These are phyloP conservation scores for Ilex asprella DNA, from an alignment of 257 asterid genomes.

Conservation along the genomic window DNA sequence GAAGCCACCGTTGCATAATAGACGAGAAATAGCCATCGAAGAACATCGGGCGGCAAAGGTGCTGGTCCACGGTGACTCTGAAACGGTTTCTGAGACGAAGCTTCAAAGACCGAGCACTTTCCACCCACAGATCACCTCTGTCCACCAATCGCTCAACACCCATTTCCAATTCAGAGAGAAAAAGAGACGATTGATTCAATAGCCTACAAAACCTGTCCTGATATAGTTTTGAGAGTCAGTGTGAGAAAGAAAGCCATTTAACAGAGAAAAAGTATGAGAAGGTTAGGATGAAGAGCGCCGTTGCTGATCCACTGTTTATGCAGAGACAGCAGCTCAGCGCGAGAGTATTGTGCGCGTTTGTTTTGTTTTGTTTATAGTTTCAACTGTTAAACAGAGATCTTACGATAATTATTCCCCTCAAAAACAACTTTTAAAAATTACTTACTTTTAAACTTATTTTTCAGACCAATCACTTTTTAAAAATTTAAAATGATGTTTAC, in stretches of 20 bases:
- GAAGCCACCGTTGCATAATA: constrained; percentile 46
- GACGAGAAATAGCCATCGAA: constrained; percentile 45
- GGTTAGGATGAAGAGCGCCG: too few relatives aligned
- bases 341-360: background rate
- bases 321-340: constrained; percentile 13
- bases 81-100: constrained; percentile 63
- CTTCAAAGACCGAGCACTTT: constrained; percentile 70
- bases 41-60: constrained; percentile 39
- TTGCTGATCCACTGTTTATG: constrained; percentile 14
- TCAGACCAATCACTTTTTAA: too few relatives aligned
- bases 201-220: background rate
- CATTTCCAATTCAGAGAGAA: constrained; percentile 19
- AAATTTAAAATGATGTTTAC: too few relatives aligned
- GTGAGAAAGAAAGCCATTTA: too few relatives aligned
- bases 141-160: constrained; percentile 66
- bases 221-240: background rate
- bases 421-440: too few relatives aligned
- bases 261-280: too few relatives aligned
- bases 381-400: too few relatives aligned
- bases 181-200: too few relatives aligned
- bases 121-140: constrained; percentile 62
- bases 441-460: too few relatives aligned
- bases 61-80: constrained; percentile 70
- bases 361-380: too few relatives aligned
- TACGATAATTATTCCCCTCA: too few relatives aligned